Evolutionary conservation across 352 stramenopile species (phyloP).

Genomic region (Pythium brassicae): DNA sequence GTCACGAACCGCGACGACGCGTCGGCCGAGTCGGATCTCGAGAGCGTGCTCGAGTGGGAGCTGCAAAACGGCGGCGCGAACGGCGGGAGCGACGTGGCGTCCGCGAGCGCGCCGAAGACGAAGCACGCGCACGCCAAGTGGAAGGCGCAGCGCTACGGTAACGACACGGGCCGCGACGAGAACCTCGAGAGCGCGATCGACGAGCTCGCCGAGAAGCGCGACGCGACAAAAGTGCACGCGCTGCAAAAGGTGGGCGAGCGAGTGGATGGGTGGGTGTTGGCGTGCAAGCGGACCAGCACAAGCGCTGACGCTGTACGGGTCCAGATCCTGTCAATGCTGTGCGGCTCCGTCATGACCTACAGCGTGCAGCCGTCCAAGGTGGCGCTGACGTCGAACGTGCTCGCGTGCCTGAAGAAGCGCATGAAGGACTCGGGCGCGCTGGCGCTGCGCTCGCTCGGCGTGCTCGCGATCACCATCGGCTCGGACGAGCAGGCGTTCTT

Average conservation of each 20-base stretch:
- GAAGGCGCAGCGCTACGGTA: slow-evolving; percentile 30
- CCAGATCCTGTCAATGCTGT: slow-evolving; percentile 40
- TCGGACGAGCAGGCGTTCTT: slow-evolving; percentile 50
- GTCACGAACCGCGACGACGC: slow-evolving; percentile 39
- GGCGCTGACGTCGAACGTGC: slow-evolving; percentile 31
- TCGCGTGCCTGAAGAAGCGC: slow-evolving; percentile 57
- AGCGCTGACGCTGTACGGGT: not conserved
- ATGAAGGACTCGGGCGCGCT: slow-evolving; percentile 45
- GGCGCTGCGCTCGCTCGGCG: slow-evolving; percentile 36
- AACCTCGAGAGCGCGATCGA: slow-evolving; percentile 52
- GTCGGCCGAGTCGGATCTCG: slow-evolving; percentile 58
- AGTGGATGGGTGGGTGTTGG: too few relatives aligned
- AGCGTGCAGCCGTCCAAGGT: slow-evolving; percentile 32
- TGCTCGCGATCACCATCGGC: slow-evolving; percentile 54
- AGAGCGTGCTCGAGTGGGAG: slow-evolving; percentile 49
- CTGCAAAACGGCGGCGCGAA: slow-evolving; percentile 17
- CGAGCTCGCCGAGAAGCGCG: slow-evolving; percentile 58
- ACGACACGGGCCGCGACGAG: slow-evolving; percentile 20
- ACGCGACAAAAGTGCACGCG: slow-evolving; percentile 51
- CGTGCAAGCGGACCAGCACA: slow-evolving; percentile 4
- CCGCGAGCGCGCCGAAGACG: not conserved
- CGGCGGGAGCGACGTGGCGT: not conserved
- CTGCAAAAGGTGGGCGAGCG: slow-evolving; percentile 41
- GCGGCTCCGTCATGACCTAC: slow-evolving; percentile 32
- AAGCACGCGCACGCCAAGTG: slow-evolving; percentile 28